Percentiles rank a stretch among this genome's conserved stretches.
These are phyloP conservation scores for Euphorbia schlechtendalii DNA, from an alignment of 441 rosid species.

Conservation along the genomic window DNA sequence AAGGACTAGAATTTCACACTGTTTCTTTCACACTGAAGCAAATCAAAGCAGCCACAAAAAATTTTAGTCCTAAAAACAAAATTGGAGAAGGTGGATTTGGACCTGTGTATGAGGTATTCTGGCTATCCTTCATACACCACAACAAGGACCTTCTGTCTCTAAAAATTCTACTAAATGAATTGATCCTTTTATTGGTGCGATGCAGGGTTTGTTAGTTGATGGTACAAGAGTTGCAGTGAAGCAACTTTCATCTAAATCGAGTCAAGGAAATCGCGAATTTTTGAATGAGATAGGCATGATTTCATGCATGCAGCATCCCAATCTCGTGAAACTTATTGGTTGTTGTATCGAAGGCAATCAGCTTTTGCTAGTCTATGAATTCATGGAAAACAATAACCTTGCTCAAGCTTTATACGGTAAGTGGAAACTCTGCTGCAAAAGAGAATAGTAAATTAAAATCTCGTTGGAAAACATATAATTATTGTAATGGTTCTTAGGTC, in stretches of 20 bases:
- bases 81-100: not conserved
- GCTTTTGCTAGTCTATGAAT: conserved; percentile 40
- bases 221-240: conserved; percentile 29
- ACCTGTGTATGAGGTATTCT: not conserved
- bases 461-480: too few relatives aligned
- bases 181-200: too few relatives aligned
- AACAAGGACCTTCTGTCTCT: too few relatives aligned
- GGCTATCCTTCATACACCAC: too few relatives aligned
- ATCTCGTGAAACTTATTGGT: conserved; percentile 44
- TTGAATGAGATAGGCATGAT: conserved; percentile 65
- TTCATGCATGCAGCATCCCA: conserved; percentile 38
- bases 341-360: conserved; percentile 47
- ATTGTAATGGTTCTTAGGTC: conserved; percentile 10
- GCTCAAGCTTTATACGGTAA: conserved; percentile 41
- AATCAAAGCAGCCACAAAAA: not conserved
- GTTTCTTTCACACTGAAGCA: not conserved
- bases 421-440: not conserved
- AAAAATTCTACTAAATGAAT: too few relatives aligned
- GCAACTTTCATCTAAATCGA: conserved; percentile 61
- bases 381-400: conserved; percentile 46
- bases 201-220: not conserved
- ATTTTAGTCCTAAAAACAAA: not conserved
- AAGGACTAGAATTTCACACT: not conserved
- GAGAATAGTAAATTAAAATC: too few relatives aligned
- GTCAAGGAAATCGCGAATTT: conserved; percentile 71